A percentile compares a stretch with the other conserved stretches of the same genome.
phyloP scores from a whole-genome alignment of 495 filamentous ascomycete species.

The Neurospora hispaniola region DNA sequence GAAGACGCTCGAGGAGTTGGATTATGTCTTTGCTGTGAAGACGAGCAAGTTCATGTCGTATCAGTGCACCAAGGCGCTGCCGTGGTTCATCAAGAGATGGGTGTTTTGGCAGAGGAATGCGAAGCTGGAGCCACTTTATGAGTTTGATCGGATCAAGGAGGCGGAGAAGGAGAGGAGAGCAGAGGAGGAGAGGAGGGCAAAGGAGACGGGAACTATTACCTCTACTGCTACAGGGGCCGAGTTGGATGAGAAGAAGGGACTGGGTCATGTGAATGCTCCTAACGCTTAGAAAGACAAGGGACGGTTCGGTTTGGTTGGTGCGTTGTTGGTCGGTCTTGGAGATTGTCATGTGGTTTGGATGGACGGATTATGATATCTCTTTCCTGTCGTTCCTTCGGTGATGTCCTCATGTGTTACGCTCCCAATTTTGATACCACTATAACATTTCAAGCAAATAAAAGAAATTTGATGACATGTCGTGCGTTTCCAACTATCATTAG shows the following conservation, averaged over 20 bases:
- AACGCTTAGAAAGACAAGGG: not conserved
- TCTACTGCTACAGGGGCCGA: not conserved
- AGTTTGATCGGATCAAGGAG: conserved; percentile 25
- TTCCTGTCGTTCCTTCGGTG: not conserved
- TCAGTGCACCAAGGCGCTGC: conserved; percentile 51
- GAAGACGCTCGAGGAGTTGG: conserved; percentile 64
- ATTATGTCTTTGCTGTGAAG: conserved; percentile 73
- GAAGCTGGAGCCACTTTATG: conserved; percentile 52
- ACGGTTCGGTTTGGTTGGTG: not conserved
- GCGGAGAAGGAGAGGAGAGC: not conserved
- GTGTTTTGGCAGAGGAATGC: conserved; percentile 47
- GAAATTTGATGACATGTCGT: too few relatives aligned
- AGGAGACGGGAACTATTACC: not conserved
- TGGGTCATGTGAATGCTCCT: not conserved
- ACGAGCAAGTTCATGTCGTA: conserved; percentile 51
- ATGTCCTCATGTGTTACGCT: not conserved
- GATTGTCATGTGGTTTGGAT: not conserved
- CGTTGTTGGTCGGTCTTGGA: not conserved
- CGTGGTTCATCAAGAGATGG: conserved; percentile 59
- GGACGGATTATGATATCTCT: not conserved
- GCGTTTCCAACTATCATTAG: too few relatives aligned
- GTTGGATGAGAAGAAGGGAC: not conserved
- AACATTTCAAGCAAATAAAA: too few relatives aligned
- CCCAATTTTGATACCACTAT: not conserved
- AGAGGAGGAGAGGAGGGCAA: not conserved